phyloP scores from a whole-genome alignment of 202 grass and related monocot genomes.

The Setaria viridis region DNA sequence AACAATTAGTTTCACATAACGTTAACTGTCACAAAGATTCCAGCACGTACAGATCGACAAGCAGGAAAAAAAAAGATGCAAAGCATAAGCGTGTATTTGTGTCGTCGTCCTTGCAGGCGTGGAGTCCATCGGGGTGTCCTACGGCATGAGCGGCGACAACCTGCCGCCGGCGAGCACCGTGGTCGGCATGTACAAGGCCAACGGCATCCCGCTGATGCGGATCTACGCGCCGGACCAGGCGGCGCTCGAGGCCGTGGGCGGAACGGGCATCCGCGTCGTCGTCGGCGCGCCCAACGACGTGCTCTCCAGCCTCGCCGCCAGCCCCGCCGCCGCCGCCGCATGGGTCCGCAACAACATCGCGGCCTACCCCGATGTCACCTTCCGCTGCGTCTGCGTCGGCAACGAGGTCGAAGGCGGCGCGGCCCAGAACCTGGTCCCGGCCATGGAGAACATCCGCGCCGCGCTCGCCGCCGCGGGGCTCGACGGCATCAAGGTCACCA shows the following conservation, averaged over 20 bases:
- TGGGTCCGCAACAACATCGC: slow-evolving; percentile 61
- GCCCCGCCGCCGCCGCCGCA: background rate
- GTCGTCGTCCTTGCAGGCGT: background rate
- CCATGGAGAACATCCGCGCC: slow-evolving; percentile 58
- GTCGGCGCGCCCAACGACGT: slow-evolving; percentile 50
- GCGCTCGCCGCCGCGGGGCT: slow-evolving; percentile 33
- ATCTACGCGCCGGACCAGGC: slow-evolving; percentile 46
- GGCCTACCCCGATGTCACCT: slow-evolving; percentile 37
- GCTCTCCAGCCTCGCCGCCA: slow-evolving; percentile 33
- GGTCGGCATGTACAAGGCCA: slow-evolving; percentile 34
- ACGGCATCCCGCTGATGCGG: slow-evolving; percentile 41
- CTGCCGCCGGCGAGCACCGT: slow-evolving; percentile 44
- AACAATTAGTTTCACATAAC: background rate
- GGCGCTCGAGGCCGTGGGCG: slow-evolving; percentile 27
- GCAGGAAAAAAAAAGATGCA: too few relatives aligned
- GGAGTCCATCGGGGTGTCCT: slow-evolving; percentile 52
- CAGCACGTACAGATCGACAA: too few relatives aligned
- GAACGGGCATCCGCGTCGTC: slow-evolving; percentile 42
- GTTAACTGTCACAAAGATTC: background rate
- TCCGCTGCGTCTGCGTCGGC: slow-evolving; percentile 63
- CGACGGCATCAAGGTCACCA: slow-evolving; percentile 57
- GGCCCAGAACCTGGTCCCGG: slow-evolving; percentile 26
- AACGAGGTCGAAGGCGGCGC: slow-evolving; percentile 43
- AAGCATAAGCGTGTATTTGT: too few relatives aligned
- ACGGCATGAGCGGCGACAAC: slow-evolving; percentile 59